Evolutionary conservation across 805 yeast species (phyloP).

Genomic region (Osmozyma mogii): DNA sequence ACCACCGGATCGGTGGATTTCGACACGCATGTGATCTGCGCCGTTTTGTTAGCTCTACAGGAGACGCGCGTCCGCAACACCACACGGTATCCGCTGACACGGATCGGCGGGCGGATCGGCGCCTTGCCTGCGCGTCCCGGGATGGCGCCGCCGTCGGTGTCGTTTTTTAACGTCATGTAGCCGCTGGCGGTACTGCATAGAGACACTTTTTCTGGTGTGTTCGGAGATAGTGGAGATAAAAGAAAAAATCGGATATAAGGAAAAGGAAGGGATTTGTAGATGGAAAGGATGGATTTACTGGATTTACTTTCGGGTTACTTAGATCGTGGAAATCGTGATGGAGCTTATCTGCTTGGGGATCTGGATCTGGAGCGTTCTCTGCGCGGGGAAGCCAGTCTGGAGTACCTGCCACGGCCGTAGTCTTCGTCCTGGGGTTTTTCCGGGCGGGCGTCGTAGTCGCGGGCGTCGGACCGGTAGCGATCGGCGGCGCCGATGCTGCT

Average conservation of each 20-base stretch:
- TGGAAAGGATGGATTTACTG: too few species aligned
- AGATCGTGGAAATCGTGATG: slow-evolving; percentile 11
- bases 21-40: slow-evolving; percentile 25
- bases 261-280: too few species aligned
- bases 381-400: slow-evolving; percentile 26
- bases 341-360: slow-evolving; percentile 16
- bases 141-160: too few species aligned
- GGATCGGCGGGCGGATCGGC: too few species aligned
- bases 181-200: too few species aligned
- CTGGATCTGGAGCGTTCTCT: slow-evolving; percentile 35
- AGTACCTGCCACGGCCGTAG: slow-evolving; percentile 17
- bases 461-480: slow-evolving; percentile 8
- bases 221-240: too few species aligned
- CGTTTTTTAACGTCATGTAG: too few species aligned
- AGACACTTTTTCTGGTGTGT: too few species aligned
- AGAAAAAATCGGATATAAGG: too few species aligned
- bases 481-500: slow-evolving; percentile 5
- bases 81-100: slow-evolving; percentile 2
- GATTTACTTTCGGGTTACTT: too few species aligned
- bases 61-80: slow-evolving; percentile 22
- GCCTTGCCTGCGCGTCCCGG: too few species aligned
- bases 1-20: slow-evolving; percentile 25
- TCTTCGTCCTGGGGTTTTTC: slow-evolving; percentile 9
- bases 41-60: slow-evolving; percentile 24
- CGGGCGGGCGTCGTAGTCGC: slow-evolving; percentile 7